Base-by-base conservation (phyloP, 352 stramenopile genomes). In the Elongisporangium anandrum region DNA sequence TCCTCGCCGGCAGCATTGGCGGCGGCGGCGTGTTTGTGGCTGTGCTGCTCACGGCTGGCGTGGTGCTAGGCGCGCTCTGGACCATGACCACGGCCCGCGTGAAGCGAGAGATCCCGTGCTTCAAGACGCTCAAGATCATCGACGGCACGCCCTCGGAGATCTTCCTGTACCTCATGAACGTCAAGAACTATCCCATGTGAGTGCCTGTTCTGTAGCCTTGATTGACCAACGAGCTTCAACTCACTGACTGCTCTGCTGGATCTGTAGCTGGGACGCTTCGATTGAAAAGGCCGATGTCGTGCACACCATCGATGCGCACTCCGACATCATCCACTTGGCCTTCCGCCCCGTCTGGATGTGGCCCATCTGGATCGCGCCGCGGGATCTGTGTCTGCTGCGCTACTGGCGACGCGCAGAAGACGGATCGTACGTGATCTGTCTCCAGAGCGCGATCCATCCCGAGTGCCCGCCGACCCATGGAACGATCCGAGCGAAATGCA, bases 311-410 rank as follows among this genome's bases (percentile, higher is more conserved):
- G 82, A 92, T 41, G 75, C 88, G 54, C 82, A 92, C 61, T 82
- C 82, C 50, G 82, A 92, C 69, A 90, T 92, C 59, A 75, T 90
- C 52, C 78, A 90, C 61, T 64, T 90, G 56, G 73, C 90, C n/a
- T 90, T 88, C 52, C 59, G 69, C 22, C 80, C 82, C 1, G 77
- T 87, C n/a, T 92, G 82, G 82, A 78, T 90, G 48, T 92, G 82
- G 82, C 82, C 82, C 19, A 52, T 89, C 77, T 91, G 79, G 81
- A 52, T 92, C 49, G 60, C 75, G n/a, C 75, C 81, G 7, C 73
- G 81, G 13, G 81, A 92, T 62, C 26, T 87, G 5, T 92, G 81
- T 41, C 61, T 92, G 50, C 59, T 92, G 47, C 73, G 81, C 53
- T 92, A 92, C 67, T 92, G 81, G 79, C 75, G 81, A 50, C 75